Evolutionary conservation across 2,329 filamentous ascomycete species (phyloP).

Genomic region (Fusarium pseudocircinatum): DNA sequence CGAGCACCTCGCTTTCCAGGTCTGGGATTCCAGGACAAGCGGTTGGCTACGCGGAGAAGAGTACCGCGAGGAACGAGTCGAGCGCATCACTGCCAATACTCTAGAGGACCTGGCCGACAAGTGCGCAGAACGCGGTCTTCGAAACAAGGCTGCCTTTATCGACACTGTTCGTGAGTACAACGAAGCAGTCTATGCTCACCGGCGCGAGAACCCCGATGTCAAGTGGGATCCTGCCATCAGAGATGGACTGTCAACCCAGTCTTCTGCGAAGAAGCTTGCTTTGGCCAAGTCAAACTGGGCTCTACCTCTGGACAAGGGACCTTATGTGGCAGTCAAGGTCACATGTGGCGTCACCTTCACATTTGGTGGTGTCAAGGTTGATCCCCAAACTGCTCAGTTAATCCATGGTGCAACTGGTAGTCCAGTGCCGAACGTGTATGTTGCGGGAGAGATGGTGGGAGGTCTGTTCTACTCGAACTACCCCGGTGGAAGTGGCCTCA

Average conservation of each 20-base stretch:
- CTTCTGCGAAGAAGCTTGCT: neutral
- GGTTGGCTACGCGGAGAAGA: constrained; percentile 9
- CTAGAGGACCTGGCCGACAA: neutral
- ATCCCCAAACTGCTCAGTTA: constrained; percentile 2
- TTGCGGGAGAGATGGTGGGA: constrained; percentile 14
- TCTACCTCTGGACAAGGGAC: constrained; percentile 7
- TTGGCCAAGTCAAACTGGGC: constrained; percentile 19
- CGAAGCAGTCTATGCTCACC: constrained; percentile 3
- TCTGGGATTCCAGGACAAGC: constrained; percentile 9
- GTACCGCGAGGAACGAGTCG: constrained; percentile 12
- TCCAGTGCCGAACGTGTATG: neutral
- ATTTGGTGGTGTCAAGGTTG: constrained; percentile 9
- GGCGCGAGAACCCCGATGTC: neutral
- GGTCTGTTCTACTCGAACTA: constrained; percentile 12
- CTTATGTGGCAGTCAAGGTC: constrained; percentile 9
- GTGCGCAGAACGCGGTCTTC: neutral
- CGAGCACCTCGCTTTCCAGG: constrained; percentile 11
- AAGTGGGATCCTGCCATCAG: constrained; percentile 13
- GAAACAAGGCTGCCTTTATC: neutral
- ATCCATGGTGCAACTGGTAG: neutral
- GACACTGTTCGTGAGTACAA: constrained; percentile 6
- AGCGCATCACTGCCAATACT: neutral
- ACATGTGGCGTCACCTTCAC: constrained; percentile 15
- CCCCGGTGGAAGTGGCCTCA: constrained; percentile 9
- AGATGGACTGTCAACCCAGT: constrained; percentile 12